These are phyloP conservation scores for Globisporangium uncinulatum DNA, from an alignment of 352 stramenopile genomes.

Conservation along the genomic window DNA sequence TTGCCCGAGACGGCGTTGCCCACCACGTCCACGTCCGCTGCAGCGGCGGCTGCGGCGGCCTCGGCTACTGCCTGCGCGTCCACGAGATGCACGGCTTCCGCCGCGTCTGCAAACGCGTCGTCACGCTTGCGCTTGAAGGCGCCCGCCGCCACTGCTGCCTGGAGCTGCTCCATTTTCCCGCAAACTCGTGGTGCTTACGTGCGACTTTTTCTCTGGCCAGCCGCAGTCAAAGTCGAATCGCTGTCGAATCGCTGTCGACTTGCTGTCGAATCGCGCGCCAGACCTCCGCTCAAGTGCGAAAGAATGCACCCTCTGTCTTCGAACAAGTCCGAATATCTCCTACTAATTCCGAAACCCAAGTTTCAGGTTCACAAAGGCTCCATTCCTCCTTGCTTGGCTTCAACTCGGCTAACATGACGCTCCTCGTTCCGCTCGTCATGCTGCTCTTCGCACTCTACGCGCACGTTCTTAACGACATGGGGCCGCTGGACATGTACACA, in stretches of 20 bases:
- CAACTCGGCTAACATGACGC: neutral
- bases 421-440: constrained; percentile 3
- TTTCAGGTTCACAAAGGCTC: no score
- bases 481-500: constrained; percentile 37
- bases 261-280: neutral
- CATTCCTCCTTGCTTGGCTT: neutral
- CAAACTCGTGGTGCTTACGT: neutral
- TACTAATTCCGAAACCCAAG: neutral
- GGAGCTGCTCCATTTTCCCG: neutral
- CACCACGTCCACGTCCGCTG: neutral
- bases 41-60: neutral
- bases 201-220: constrained; percentile 1
- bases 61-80: neutral
- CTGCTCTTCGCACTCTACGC: constrained; percentile 28
- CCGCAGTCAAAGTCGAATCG: neutral
- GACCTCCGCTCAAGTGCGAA: no score
- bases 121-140: constrained; percentile 6
- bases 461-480: constrained; percentile 44
- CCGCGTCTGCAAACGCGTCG: neutral
- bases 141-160: neutral
- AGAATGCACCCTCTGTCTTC: no score
- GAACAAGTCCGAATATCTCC: no score
- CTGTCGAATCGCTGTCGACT: neutral
- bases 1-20: neutral
- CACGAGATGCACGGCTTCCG: neutral